Evolutionary conservation across 768 basidiomycete genomes (phyloP), one percentile per base, ranked within the genome.

Genomic region (Trametes gibbosa): DNA sequence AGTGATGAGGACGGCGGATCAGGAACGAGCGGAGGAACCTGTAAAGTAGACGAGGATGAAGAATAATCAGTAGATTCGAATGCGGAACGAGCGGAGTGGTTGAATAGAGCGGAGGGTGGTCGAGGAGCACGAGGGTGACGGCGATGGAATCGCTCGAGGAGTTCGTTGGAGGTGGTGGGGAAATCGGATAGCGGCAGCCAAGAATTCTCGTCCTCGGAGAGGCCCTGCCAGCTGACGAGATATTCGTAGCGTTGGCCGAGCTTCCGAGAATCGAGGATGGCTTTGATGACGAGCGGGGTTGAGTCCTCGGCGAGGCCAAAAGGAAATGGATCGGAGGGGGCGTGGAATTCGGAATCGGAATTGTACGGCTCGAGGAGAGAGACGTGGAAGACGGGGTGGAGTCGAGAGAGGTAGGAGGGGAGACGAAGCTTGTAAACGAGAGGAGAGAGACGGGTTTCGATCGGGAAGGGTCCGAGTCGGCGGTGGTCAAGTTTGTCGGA

Each of bases 351-450:
- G 9, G 73, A 72, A 29, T 75, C 75, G 41, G 69, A 68, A 5
- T 56, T 45, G 50, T 59, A 62, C 2, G 56, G 63, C 50, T 70
- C 60, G 7, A 71, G 69, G 39, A 75, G 74, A 6, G 72, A 76
- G 24, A 69, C 67, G 58, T 77, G 68, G 66, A 79, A 77, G 10
- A 77, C 73, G 19, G 75, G 75, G 37, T 77, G 73, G n/a, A 78
- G 65, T 3, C 58, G 53, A 10, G 70, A 70, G 34, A 78, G 64
- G 23, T 69, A 67, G 1, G 62, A 43, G 10, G 75, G 76, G 16
- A 76, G 69, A 3, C 58, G 25, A 27, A 77, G 71, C 0, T 43
- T 34, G 54, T 72, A 76, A 2, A 72, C 56, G 48, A 21, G 17
- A 25, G 1, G 29, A 37, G 41, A 54, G 53, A 54, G 17, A 17